These are phyloP conservation scores for Amniculicola lignicola DNA, from an alignment of 495 filamentous ascomycete species.

Conservation along the genomic window DNA sequence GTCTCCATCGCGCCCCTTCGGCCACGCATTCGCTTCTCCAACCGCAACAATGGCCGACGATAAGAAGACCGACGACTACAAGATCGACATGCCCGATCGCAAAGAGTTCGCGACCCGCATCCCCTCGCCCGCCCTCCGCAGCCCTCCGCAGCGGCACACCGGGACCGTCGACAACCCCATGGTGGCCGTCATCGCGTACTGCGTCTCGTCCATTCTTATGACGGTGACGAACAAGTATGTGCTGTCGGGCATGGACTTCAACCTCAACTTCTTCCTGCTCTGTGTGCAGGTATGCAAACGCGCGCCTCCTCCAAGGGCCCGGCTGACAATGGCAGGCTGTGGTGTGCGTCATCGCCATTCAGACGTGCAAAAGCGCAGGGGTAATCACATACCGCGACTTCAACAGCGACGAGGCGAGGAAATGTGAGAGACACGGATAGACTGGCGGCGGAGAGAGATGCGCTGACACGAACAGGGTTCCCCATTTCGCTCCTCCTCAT, in stretches of 20 bases:
- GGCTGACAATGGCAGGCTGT: slow-evolving; percentile 59
- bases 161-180: slow-evolving; percentile 64
- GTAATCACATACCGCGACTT: slow-evolving; percentile 89
- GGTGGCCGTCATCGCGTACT: slow-evolving; percentile 85
- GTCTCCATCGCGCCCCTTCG: slow-evolving; percentile 3
- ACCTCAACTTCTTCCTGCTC: slow-evolving; percentile 94
- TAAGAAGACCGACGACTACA: slow-evolving; percentile 69
- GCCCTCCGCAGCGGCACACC: slow-evolving; percentile 40
- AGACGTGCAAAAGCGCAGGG: slow-evolving; percentile 75
- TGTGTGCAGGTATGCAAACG: slow-evolving; percentile 72
- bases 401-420: slow-evolving; percentile 82
- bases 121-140: slow-evolving; percentile 30
- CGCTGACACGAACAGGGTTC: slow-evolving; percentile 76
- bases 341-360: slow-evolving; percentile 87
- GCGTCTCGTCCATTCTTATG: slow-evolving; percentile 93
- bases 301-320: neutral
- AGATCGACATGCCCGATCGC: slow-evolving; percentile 51
- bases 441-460: no score
- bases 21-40: slow-evolving; percentile 15
- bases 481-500: slow-evolving; percentile 95
- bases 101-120: slow-evolving; percentile 53
- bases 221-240: slow-evolving; percentile 99
- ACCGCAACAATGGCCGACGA: slow-evolving; percentile 60
- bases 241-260: slow-evolving; percentile 83
- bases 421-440: no score